Evolutionary conservation across 768 basidiomycete species (phyloP).

Genomic region (Phaffia tasmanica): DNA sequence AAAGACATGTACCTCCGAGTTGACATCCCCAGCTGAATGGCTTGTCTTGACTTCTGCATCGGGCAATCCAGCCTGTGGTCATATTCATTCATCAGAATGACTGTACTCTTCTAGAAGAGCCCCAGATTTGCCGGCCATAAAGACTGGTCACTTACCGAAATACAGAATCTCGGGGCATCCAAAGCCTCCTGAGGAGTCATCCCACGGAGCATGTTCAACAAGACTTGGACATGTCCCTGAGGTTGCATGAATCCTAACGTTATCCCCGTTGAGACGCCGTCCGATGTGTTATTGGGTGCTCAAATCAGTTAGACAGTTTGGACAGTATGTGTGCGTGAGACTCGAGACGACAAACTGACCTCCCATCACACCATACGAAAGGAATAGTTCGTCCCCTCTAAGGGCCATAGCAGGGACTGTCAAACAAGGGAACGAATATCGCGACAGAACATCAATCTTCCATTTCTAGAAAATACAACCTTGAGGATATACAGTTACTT

Average conservation of each 20-base stretch:
- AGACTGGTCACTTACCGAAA: conserved; percentile 59
- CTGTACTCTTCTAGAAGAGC: background rate
- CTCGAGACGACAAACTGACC: conserved; percentile 5
- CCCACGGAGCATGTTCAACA: conserved; percentile 79
- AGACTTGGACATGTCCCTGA: conserved; percentile 90
- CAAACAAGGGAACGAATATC: background rate
- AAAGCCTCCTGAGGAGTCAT: conserved; percentile 78
- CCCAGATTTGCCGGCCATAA: conserved; percentile 40
- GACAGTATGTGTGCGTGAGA: background rate
- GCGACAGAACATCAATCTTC: no score
- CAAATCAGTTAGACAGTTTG: conserved; percentile 37
- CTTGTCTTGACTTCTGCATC: conserved; percentile 42
- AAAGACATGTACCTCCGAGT: conserved; percentile 43
- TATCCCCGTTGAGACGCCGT: conserved; percentile 50
- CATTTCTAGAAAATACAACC: background rate
- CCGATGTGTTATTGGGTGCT: conserved; percentile 32
- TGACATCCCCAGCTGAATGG: conserved; percentile 52
- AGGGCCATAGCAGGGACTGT: conserved; percentile 70
- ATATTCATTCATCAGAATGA: background rate
- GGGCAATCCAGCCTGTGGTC: conserved; percentile 12
- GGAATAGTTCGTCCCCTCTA: conserved; percentile 65
- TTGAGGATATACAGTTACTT: background rate
- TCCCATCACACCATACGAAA: conserved; percentile 49
- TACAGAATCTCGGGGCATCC: conserved; percentile 92
- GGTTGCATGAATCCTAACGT: conserved; percentile 67